phyloP scores from a whole-genome alignment of 2,329 filamentous ascomycete species.

The Colletotrichum viniferum region DNA sequence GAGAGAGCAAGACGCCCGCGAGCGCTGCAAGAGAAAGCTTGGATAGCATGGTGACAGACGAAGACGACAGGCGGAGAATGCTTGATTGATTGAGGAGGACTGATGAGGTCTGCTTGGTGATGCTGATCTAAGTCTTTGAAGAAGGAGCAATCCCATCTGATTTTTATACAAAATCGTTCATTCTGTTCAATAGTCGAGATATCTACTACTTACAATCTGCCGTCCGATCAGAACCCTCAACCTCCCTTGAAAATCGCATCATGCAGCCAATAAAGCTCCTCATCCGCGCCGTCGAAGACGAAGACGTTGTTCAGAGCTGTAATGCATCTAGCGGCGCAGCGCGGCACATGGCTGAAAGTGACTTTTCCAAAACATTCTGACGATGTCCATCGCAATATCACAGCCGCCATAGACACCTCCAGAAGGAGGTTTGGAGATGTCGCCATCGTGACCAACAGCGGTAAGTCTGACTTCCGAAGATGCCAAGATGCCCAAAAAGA shows the following conservation, averaged over 20 bases:
- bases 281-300: not conserved
- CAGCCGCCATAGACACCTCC: not conserved
- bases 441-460: not conserved
- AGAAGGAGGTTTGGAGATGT: not conserved
- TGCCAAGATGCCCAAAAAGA: not conserved
- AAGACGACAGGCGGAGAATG: not conserved
- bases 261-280: not conserved
- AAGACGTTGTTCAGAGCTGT: not conserved
- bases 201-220: not conserved
- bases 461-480: not conserved
- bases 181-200: not conserved
- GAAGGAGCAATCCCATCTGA: not conserved
- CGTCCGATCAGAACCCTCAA: not conserved
- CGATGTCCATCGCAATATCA: not conserved
- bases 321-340: not conserved
- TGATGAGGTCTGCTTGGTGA: not conserved
- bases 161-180: not conserved
- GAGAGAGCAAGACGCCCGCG: not conserved
- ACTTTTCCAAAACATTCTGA: not conserved
- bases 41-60: not conserved
- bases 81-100: not conserved
- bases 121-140: not conserved
- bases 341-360: not conserved
- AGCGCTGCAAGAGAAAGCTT: not conserved
- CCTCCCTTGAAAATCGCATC: not conserved